These are phyloP conservation scores for Sistotremastrum niveocremeum DNA, from an alignment of 768 basidiomycete genomes.

Conservation along the genomic window DNA sequence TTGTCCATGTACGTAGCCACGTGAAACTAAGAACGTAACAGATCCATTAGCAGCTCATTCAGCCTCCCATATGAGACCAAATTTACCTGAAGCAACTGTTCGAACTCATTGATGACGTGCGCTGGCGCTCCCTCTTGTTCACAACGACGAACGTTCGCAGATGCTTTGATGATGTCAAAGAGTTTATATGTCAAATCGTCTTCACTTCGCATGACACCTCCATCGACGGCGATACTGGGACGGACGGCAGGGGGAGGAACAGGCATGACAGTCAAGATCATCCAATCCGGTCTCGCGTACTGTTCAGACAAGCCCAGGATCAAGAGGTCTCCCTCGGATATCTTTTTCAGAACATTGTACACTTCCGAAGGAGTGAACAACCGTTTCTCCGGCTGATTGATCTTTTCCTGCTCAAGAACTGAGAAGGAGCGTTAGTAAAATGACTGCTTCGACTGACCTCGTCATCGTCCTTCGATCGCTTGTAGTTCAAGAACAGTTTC, in stretches of 20 bases:
- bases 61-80: background rate
- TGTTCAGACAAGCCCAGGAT: conserved; percentile 87
- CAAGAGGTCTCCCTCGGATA: conserved; percentile 76
- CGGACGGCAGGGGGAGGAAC: conserved; percentile 97
- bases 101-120: conserved; percentile 90
- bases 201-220: conserved; percentile 92
- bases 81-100: conserved; percentile 84
- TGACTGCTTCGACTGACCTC: conserved; percentile 47
- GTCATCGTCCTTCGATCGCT: conserved; percentile 87
- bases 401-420: conserved; percentile 54
- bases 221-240: conserved; percentile 94
- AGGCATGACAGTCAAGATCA: conserved; percentile 96
- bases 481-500: conserved; percentile 90
- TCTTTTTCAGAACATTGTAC: conserved; percentile 93
- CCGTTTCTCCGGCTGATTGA: conserved; percentile 70
- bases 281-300: conserved; percentile 98
- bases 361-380: conserved; percentile 75
- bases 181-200: conserved; percentile 98
- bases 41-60: conserved; percentile 1
- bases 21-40: conserved; percentile 54
- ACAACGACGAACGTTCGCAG: conserved; percentile 78
- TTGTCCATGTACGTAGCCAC: conserved; percentile 99
- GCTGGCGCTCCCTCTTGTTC: conserved; percentile 96
- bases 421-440: conserved; percentile 1
- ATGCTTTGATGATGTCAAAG: conserved; percentile 92